Conservation (phyloP, 2,329 filamentous ascomycete genomes). For the Rutstroemia sp. region DNA sequence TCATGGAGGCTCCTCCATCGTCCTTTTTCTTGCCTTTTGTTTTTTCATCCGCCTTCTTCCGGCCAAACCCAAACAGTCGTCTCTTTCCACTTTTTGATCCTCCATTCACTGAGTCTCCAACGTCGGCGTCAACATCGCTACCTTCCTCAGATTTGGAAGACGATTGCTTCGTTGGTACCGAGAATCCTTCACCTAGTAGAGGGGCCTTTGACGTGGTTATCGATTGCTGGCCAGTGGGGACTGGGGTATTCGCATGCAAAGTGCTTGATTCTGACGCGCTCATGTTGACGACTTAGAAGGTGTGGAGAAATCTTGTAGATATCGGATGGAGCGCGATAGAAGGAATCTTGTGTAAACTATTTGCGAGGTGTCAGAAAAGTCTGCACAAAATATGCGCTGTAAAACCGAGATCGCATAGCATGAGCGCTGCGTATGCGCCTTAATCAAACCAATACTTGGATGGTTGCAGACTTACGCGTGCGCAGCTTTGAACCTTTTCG, state of each 20-base stretch:
- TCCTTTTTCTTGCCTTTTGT: constrained; percentile 34
- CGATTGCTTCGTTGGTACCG: constrained; percentile 19
- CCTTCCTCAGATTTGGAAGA: constrained; percentile 20
- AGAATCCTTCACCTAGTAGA: constrained; percentile 30
- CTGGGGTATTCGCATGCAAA: constrained; percentile 23
- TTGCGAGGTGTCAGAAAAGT: constrained; percentile 1
- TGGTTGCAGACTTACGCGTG: constrained; percentile 17
- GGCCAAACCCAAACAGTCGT: constrained; percentile 53
- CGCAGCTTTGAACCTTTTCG: constrained; percentile 7
- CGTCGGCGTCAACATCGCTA: constrained; percentile 23
- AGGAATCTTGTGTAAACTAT: neutral
- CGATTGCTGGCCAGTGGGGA: constrained; percentile 16
- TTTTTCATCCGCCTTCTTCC: constrained; percentile 49
- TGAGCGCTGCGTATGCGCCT: constrained; percentile 13
- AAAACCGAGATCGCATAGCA: constrained; percentile 9
- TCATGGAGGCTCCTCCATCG: constrained; percentile 21
- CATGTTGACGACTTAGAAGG: constrained; percentile 16
- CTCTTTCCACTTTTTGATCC: constrained; percentile 44
- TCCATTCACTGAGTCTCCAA: constrained; percentile 25
- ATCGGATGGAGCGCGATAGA: neutral
- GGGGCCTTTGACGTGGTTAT: constrained; percentile 24
- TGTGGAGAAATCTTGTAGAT: neutral
- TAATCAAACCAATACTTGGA: constrained; percentile 17
- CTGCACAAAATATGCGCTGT: constrained; percentile 13
- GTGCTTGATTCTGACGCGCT: constrained; percentile 27